These are phyloP conservation scores for Diaporthe ampelina DNA, from an alignment of 2,329 filamentous ascomycete species.

Conservation along the genomic window DNA sequence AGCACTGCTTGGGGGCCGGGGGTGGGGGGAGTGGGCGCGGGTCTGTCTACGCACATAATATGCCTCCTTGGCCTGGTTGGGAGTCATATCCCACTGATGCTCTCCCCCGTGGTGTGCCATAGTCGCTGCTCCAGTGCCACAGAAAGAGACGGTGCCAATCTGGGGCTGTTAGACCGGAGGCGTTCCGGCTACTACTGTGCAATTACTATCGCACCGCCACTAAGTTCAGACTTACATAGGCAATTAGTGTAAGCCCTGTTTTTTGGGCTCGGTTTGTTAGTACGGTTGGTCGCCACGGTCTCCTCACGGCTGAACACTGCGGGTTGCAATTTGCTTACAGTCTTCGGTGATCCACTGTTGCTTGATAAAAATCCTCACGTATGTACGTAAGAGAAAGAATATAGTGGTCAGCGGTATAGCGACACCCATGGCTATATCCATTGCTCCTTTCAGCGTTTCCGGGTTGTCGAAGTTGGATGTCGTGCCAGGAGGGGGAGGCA, in stretches of 20 bases:
- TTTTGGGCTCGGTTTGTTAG: background rate
- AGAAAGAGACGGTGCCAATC: background rate
- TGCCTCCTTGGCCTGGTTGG: background rate
- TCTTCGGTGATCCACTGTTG: conserved; percentile 4
- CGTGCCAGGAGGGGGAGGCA: background rate
- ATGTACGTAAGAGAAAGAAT: background rate
- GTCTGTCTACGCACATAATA: conserved; percentile 15
- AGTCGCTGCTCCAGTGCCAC: conserved; percentile 11
- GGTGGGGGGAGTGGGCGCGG: background rate
- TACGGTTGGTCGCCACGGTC: too few relatives aligned
- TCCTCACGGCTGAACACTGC: background rate
- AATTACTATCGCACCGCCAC: too few relatives aligned
- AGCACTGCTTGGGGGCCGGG: too few relatives aligned
- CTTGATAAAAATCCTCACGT: conserved; percentile 1
- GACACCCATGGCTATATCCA: conserved; percentile 11
- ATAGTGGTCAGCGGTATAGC: conserved; percentile 1
- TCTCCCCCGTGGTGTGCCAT: conserved; percentile 17
- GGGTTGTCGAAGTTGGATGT: background rate
- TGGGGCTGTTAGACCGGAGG: background rate
- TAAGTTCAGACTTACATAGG: too few relatives aligned
- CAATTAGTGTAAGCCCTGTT: background rate
- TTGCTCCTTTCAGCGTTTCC: background rate
- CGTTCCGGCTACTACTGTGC: too few relatives aligned
- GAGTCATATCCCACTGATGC: conserved; percentile 6
- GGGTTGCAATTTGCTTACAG: background rate